Conservation (phyloP, 2,329 filamentous ascomycete genomes). For the Alternaria ventricosa region DNA sequence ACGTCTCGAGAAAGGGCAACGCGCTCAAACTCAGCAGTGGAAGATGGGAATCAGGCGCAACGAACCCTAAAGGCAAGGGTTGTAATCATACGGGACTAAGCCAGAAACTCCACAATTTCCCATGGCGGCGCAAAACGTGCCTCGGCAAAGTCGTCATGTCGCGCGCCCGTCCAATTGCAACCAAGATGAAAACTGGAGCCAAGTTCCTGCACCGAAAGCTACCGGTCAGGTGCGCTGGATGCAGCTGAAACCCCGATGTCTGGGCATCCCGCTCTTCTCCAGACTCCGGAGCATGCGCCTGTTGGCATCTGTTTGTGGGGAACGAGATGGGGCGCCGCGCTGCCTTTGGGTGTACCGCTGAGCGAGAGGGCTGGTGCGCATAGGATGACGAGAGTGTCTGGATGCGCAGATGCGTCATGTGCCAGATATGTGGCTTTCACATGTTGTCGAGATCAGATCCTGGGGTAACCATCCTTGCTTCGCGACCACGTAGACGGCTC, state of each 20-base stretch:
- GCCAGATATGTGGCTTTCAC: not conserved
- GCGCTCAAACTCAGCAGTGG: not conserved
- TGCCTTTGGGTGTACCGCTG: not conserved
- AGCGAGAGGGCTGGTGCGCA: not conserved
- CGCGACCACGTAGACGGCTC: not conserved
- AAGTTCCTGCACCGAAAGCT: not conserved
- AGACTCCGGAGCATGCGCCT: not conserved
- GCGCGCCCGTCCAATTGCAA: not conserved
- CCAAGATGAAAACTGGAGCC: constrained; percentile 1
- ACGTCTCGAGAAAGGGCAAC: not conserved
- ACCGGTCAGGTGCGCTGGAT: not conserved
- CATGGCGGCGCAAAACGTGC: constrained; percentile 1
- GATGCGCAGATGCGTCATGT: not conserved
- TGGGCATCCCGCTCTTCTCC: not conserved
- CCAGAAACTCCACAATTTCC: constrained; percentile 1
- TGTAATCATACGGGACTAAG: not conserved
- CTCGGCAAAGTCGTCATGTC: not conserved
- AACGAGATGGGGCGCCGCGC: not conserved
- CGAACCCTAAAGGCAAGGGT: not conserved
- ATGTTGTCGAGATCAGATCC: not conserved
- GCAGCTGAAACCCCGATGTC: not conserved
- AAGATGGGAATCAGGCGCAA: not conserved
- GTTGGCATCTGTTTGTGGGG: not conserved
- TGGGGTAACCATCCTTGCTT: not conserved
- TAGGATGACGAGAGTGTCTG: not conserved